Percentiles rank a stretch among this genome's conserved stretches.
These are phyloP conservation scores for Triticum monococcum DNA, from an alignment of 176 grass and related monocot species.

Conservation along the genomic window DNA sequence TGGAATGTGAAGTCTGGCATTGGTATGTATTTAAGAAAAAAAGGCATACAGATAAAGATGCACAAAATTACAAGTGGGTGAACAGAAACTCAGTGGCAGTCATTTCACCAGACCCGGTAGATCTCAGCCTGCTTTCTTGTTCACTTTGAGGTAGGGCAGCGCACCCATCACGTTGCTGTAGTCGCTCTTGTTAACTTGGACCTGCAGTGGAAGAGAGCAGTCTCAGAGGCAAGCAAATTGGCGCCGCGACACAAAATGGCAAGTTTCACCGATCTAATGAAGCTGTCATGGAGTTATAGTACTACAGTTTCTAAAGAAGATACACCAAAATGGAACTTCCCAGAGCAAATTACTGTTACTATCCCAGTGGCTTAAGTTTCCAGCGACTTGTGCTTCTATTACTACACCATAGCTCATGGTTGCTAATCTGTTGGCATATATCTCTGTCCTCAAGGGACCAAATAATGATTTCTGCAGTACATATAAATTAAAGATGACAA, in stretches of 20 bases:
- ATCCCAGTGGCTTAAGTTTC: background rate
- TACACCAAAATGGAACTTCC: background rate
- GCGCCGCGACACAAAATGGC: background rate
- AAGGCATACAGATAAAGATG: conserved; percentile 22
- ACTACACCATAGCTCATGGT: background rate
- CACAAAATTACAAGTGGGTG: conserved; percentile 51
- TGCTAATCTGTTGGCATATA: background rate
- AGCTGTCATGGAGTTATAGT: background rate
- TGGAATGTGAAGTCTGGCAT: background rate
- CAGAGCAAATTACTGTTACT: background rate
- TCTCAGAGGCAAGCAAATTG: conserved; percentile 23
- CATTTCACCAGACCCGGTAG: background rate
- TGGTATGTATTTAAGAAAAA: background rate
- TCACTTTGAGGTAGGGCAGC: conserved; percentile 90
- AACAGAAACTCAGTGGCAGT: background rate
- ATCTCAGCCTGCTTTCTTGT: conserved; percentile 71
- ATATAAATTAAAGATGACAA: background rate
- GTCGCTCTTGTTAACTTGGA: conserved; percentile 79
- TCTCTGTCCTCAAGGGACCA: background rate
- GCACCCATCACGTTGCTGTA: conserved; percentile 78
- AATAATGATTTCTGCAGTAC: background rate
- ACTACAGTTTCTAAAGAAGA: background rate
- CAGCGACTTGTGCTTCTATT: background rate
- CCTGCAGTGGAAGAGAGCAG: conserved; percentile 49
- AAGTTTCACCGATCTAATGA: background rate